phyloP scores from a whole-genome alignment of 768 basidiomycete genomes.

The Roridomyces roridus region DNA sequence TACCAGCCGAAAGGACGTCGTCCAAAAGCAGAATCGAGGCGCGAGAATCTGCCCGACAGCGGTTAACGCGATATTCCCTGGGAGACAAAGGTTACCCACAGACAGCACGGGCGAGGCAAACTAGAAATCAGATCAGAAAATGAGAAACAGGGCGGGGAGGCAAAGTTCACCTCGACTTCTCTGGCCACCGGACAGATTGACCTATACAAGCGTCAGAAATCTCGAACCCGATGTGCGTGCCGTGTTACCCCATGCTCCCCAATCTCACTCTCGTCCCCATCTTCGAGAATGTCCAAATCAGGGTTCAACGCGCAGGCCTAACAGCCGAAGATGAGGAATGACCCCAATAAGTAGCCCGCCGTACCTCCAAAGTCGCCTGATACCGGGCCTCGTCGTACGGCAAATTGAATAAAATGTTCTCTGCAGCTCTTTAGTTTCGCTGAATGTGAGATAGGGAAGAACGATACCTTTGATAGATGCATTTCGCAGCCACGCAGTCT shows the following conservation, averaged over 20 bases:
- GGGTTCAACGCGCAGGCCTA: conserved; percentile 67
- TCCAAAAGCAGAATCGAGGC: conserved; percentile 85
- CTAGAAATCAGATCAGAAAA: conserved; percentile 35
- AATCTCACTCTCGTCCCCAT: conserved; percentile 86
- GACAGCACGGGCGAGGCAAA: conserved; percentile 85
- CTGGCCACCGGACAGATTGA: conserved; percentile 42
- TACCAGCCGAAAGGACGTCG: conserved; percentile 76
- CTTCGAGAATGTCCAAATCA: conserved; percentile 86
- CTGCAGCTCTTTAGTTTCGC: conserved; percentile 16
- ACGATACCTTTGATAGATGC: conserved; percentile 50
- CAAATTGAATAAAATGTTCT: conserved; percentile 41
- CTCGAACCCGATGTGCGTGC: neutral
- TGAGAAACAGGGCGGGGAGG: neutral
- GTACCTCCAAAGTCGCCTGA: conserved; percentile 47
- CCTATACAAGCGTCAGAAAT: neutral
- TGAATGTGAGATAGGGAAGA: neutral
- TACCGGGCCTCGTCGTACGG: conserved; percentile 56
- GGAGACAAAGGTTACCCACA: conserved; percentile 42
- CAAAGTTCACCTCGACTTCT: conserved; percentile 11
- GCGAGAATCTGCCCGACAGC: conserved; percentile 73
- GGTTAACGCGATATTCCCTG: too few species aligned
- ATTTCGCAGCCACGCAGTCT: conserved; percentile 61
- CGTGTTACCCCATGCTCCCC: conserved; percentile 77
- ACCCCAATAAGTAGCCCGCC: neutral
- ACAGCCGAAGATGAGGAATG: conserved; percentile 2